Evolutionary conservation across 2,329 filamentous ascomycete species (phyloP).

Genomic region (Bipolaris gigantea): DNA sequence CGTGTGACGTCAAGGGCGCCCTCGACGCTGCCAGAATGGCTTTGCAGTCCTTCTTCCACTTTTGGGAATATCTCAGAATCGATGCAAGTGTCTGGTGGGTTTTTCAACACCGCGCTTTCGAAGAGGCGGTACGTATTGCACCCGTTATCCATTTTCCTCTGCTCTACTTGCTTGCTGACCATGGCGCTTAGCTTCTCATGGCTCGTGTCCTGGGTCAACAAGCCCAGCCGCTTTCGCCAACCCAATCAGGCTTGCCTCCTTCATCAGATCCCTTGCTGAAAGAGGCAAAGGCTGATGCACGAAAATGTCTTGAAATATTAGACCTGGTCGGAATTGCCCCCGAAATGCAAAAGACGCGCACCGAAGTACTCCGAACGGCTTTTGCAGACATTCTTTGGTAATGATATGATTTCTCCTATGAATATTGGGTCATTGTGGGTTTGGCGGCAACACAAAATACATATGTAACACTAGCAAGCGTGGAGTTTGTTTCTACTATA

Average conservation of each 20-base stretch:
- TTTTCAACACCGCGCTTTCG: constrained; percentile 77
- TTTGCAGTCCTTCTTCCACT: constrained; percentile 72
- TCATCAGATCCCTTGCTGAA: constrained; percentile 39
- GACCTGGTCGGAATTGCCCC: constrained; percentile 49
- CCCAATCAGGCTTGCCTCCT: constrained; percentile 29
- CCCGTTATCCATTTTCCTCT: neutral
- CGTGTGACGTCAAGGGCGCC: constrained; percentile 65
- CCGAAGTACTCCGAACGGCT: constrained; percentile 50
- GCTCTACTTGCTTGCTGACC: neutral
- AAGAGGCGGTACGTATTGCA: constrained; percentile 68
- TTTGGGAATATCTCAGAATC: constrained; percentile 67
- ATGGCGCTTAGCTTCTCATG: constrained; percentile 40
- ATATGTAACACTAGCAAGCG: neutral
- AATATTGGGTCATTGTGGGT: neutral
- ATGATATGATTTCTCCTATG: neutral
- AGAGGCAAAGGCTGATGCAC: constrained; percentile 49
- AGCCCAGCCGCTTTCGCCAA: constrained; percentile 36
- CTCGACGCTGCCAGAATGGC: constrained; percentile 77
- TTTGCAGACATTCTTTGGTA: constrained; percentile 47
- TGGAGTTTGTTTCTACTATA: neutral
- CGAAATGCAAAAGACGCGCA: constrained; percentile 54
- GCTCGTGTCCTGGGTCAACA: constrained; percentile 44
- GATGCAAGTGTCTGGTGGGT: constrained; percentile 85
- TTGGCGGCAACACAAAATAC: neutral
- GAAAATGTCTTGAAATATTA: constrained; percentile 51